Base-by-base conservation (phyloP, 2,329 filamentous ascomycete genomes). In the Fusarium paranaense region DNA sequence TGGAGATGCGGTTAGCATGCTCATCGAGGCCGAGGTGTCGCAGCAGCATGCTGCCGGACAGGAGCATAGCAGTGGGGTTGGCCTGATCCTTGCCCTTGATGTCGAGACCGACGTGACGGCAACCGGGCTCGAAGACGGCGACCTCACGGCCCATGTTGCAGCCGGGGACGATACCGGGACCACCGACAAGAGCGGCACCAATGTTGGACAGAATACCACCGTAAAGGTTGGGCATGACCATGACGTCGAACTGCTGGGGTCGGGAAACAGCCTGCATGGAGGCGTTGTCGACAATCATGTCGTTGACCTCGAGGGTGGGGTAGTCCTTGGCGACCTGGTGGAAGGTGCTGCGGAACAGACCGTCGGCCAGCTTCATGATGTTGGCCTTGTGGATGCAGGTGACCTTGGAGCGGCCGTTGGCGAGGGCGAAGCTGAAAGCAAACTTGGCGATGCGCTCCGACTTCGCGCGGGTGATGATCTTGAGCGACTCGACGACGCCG, bases 371-470 rank as follows among this genome's bases (percentile, higher is more conserved):
- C 91, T 99, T 99, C 97, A 99, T 99, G 89, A 99, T 99, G 90
- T 99, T 99, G 87, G 97, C 97, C 91, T 99, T 99, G 93, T 99
- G 97, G 83, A 99, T 98, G 89, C 96, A 98, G 78, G 97, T 98
- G 67, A 99, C 95, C 93, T 98, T 98, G 90, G 97, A 96, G 84
- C 97, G 92, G 91, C 97, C 96, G 90, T 99, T 99, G 86, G 97
- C 97, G 68, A 98, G 93, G 69, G 97, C 97, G 82, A 99, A 99
- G 83, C 94, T 93, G 85, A 98, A 98, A 77, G 97, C 97, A 83
- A 99, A 99, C 87, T 98, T 98, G 87, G 96, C 95, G 82, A 99
- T 99, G 83, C 97, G 95, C 92, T 99, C 97, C 65, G 95, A 98
- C 91, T 99, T 98, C 86, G 95, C 95, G 81, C 95, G 95, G 78